Evolutionary conservation across 768 basidiomycete genomes (phyloP).

Genomic region (Pisolithus orientalis): DNA sequence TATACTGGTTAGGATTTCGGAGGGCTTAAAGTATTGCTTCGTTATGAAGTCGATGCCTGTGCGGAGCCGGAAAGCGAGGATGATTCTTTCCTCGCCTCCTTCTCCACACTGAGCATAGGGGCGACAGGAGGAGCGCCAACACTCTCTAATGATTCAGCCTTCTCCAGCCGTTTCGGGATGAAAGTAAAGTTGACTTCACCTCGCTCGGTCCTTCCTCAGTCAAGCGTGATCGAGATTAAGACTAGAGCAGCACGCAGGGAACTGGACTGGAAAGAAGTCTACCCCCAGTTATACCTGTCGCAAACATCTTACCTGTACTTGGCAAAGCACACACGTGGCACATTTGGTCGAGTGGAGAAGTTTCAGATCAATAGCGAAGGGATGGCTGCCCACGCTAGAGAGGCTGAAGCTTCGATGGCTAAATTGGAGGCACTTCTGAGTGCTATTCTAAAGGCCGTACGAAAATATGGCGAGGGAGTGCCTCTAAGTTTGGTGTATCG

Average conservation of each 20-base stretch:
- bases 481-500: slow-evolving; percentile 51
- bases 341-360: slow-evolving; percentile 46
- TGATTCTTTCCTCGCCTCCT: slow-evolving; percentile 22
- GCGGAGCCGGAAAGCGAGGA: slow-evolving; percentile 9
- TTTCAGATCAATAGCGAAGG: slow-evolving; percentile 28
- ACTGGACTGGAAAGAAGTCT: slow-evolving; percentile 54
- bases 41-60: slow-evolving; percentile 50
- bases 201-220: slow-evolving; percentile 29
- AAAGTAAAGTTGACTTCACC: slow-evolving; percentile 20
- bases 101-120: slow-evolving; percentile 19
- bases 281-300: slow-evolving; percentile 64
- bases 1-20: slow-evolving; percentile 41
- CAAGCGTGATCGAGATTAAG: slow-evolving; percentile 29
- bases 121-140: not conserved
- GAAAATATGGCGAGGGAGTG: slow-evolving; percentile 46
- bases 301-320: slow-evolving; percentile 58
- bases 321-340: slow-evolving; percentile 50
- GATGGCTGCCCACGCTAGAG: slow-evolving; percentile 18
- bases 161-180: slow-evolving; percentile 2
- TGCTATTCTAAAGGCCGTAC: slow-evolving; percentile 41
- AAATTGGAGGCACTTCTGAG: slow-evolving; percentile 24
- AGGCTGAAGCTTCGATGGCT: slow-evolving; percentile 12
- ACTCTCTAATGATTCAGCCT: not conserved
- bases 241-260: slow-evolving; percentile 24
- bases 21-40: slow-evolving; percentile 53